Percentiles rank a stretch among this genome's conserved stretches.
Conservation (phyloP, 352 stramenopile species). For the Phytophthora sp. region DNA sequence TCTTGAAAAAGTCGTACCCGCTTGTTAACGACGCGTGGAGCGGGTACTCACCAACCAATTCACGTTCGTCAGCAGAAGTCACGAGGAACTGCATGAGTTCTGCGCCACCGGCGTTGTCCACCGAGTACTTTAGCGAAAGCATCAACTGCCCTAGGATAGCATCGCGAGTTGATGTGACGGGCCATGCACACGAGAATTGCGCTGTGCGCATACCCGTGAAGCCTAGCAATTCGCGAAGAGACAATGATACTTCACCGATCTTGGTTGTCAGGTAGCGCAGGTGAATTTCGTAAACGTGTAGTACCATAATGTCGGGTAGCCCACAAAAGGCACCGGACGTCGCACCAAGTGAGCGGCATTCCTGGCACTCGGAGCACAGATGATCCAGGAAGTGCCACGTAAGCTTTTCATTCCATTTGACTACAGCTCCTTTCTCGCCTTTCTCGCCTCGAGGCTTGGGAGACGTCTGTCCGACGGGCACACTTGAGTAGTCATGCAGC, state of each 20-base stretch:
- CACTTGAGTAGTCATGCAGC: slow-evolving; percentile 72
- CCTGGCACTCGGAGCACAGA: slow-evolving; percentile 68
- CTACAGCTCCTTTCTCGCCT: slow-evolving; percentile 53
- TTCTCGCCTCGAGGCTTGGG: slow-evolving; percentile 70
- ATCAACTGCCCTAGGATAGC: slow-evolving; percentile 73
- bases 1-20: slow-evolving; percentile 63
- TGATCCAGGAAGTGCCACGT: slow-evolving; percentile 84
- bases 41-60: slow-evolving; percentile 74
- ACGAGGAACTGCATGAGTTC: slow-evolving; percentile 71
- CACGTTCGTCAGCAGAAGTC: slow-evolving; percentile 63
- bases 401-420: slow-evolving; percentile 80
- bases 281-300: slow-evolving; percentile 87
- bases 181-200: slow-evolving; percentile 66
- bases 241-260: slow-evolving; percentile 79
- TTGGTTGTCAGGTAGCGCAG: slow-evolving; percentile 86
- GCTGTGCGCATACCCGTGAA: slow-evolving; percentile 74
- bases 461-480: slow-evolving; percentile 78
- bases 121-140: slow-evolving; percentile 72
- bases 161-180: slow-evolving; percentile 70
- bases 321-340: slow-evolving; percentile 70
- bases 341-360: slow-evolving; percentile 67
- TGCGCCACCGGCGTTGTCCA: slow-evolving; percentile 53
- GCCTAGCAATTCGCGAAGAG: slow-evolving; percentile 76
- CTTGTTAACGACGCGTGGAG: slow-evolving; percentile 61
- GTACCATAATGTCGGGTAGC: slow-evolving; percentile 78